Base-by-base conservation (phyloP, 116 monocot genomes). In the Papilionanthe hybrid region DNA sequence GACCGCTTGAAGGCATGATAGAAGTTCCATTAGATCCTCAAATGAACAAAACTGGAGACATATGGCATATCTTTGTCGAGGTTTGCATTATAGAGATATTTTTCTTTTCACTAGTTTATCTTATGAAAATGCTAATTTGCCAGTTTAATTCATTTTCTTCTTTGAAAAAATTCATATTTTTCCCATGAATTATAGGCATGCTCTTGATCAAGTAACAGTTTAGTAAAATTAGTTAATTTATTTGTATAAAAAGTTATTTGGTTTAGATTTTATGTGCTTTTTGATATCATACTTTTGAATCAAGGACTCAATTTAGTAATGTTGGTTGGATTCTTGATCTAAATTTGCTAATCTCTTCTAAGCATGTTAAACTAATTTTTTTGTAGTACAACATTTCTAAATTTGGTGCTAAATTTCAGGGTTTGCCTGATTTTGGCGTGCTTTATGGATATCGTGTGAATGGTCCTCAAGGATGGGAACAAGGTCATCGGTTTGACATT, bases 51-150 rank as follows among this genome's bases (percentile, higher is more conserved):
- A 95, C 95, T 79, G 93, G 91, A 69, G 89, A 95, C 44, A 90
- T 95, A 86, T 99, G 99, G 99, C 99, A 99, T 84, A 82, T 99
- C 37, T 89, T 85, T 67, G 69, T 99, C 49, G 90, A 99, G 99
- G 98, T 99, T 69, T 69, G 69, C 37, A 1, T 69, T 29, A 17
- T 12, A 69, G 11, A 37, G 15, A 17, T 9, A 65, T 65, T 65
- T 25, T 65, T 27, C 65, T 27, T 65, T 3, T 69, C 5, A 32
- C 17, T 25, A 37, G 27, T 17, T 37, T 69, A 5, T 32, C 32
- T 17, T 69, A 25, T 69, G 15, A 32, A 37, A 12, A 37, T 37
- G 37, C 15, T 37, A 30, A 45, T 45, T 45, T 45, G 15, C 32
- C 37, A 32, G 37, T 15, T 17, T 5, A 69, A 0, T 69, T 69